Conservation (phyloP, 495 filamentous ascomycete genomes). For the Xanthoparmelia taractica region DNA sequence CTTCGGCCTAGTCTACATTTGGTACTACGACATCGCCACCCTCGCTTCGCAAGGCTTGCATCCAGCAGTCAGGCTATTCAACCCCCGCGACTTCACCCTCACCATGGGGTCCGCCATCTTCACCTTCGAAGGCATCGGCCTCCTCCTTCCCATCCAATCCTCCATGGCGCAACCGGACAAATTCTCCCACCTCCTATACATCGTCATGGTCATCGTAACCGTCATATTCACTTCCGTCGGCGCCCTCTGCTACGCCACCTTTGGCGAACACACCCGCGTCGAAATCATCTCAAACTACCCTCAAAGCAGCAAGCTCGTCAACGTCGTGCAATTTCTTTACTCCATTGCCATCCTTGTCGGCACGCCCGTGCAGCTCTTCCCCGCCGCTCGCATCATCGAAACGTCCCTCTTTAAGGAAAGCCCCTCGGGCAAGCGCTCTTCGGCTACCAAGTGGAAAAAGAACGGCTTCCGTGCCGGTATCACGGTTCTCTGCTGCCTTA, state of each 20-base stretch:
- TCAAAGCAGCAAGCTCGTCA: constrained; percentile 53
- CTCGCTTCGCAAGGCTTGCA: constrained; percentile 41
- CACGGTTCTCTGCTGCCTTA: constrained; percentile 42
- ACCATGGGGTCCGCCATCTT: constrained; percentile 59
- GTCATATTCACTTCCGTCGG: constrained; percentile 56
- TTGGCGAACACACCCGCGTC: constrained; percentile 49
- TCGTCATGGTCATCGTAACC: constrained; percentile 57
- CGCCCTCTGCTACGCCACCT: constrained; percentile 56
- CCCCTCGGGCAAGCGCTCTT: constrained; percentile 46
- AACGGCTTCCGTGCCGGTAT: constrained; percentile 47
- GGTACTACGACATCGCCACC: constrained; percentile 49
- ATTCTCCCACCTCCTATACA: constrained; percentile 49
- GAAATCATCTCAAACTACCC: constrained; percentile 61
- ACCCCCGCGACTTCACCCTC: constrained; percentile 52
- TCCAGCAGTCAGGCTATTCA: constrained; percentile 49
- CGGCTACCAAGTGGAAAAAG: constrained; percentile 57
- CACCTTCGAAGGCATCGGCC: constrained; percentile 60
- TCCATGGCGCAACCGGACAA: constrained; percentile 53
- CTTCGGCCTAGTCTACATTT: constrained; percentile 57
- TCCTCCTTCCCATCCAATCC: constrained; percentile 57
- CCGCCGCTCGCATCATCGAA: constrained; percentile 55
- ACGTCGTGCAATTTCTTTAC: constrained; percentile 59
- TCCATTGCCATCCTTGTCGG: constrained; percentile 55
- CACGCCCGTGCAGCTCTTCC: constrained; percentile 58
- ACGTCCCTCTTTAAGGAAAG: constrained; percentile 44